phyloP scores from a whole-genome alignment of 129 eudicot species.

The Chrysanthemum lavandulifolium region DNA sequence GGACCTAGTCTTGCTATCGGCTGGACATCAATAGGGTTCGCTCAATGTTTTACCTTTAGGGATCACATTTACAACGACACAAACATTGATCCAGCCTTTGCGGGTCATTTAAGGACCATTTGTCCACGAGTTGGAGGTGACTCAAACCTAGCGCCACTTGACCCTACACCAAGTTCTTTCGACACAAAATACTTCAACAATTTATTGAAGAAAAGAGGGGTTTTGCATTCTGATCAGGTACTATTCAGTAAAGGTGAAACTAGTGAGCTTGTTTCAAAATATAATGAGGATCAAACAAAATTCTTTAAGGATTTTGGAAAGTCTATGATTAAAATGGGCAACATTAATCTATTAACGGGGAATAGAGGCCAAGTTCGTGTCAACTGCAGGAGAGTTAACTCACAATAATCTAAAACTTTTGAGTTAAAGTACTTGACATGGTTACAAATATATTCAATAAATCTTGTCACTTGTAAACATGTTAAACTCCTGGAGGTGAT shows the following conservation, averaged over 20 bases:
- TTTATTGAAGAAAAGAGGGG: constrained; percentile 19
- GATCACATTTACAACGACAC: no score
- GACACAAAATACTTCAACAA: constrained; percentile 28
- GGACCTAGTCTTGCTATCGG: no score
- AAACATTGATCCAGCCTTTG: no score
- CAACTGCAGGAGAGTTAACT: neutral
- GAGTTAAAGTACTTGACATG: no score
- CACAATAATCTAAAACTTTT: no score
- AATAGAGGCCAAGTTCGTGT: constrained; percentile 17
- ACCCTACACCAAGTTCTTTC: constrained; percentile 26
- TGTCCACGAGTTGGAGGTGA: constrained; percentile 31
- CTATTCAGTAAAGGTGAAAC: constrained; percentile 28
- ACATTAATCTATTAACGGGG: constrained; percentile 31
- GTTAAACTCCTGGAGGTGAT: no score
- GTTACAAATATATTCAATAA: no score
- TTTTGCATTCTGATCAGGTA: constrained; percentile 31
- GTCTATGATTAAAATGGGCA: constrained; percentile 6
- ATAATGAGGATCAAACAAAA: neutral
- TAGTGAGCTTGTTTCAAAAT: constrained; percentile 17
- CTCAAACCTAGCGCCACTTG: constrained; percentile 30
- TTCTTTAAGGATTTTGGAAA: constrained; percentile 30
- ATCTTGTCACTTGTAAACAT: no score
- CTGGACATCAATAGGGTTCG: no score
- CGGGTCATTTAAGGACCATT: neutral
- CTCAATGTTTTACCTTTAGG: no score